Evolutionary conservation across 805 yeast genomes (phyloP).

Genomic region (Tetrapisispora namnaoensis): DNA sequence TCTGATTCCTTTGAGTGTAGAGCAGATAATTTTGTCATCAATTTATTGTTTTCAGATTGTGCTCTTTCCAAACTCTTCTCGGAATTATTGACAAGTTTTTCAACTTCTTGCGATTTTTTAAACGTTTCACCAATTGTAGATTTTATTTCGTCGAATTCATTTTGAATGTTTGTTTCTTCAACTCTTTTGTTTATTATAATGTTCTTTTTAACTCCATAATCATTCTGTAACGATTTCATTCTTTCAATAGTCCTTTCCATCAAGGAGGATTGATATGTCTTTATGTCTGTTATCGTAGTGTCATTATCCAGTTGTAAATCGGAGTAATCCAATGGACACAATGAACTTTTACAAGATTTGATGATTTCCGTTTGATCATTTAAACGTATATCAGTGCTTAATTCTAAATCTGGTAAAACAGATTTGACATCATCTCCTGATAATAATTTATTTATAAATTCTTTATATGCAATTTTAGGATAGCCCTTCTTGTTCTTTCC

Average conservation of each 20-base stretch:
- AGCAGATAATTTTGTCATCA: constrained; percentile 6
- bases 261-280: constrained; percentile 31
- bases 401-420: neutral
- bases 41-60: constrained; percentile 12
- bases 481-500: neutral
- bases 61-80: constrained; percentile 20
- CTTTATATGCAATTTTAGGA: neutral
- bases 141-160: constrained; percentile 32
- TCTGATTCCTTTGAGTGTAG: constrained; percentile 7
- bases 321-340: constrained; percentile 7
- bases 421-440: neutral
- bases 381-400: neutral
- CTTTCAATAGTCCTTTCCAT: constrained; percentile 32
- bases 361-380: neutral
- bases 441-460: constrained; percentile 1
- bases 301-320: constrained; percentile 4
- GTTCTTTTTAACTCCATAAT: constrained; percentile 14
- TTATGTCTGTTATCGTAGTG: constrained; percentile 10
- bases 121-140: constrained; percentile 34
- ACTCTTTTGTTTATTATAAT: constrained; percentile 23
- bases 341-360: constrained; percentile 2
- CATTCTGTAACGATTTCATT: constrained; percentile 22
- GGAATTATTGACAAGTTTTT: constrained; percentile 16
- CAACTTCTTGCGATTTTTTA: constrained; percentile 24
- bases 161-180: constrained; percentile 34